Base-by-base conservation (phyloP, 192 early-diverging fungal genomes). In the Backusella liffmaniae region DNA sequence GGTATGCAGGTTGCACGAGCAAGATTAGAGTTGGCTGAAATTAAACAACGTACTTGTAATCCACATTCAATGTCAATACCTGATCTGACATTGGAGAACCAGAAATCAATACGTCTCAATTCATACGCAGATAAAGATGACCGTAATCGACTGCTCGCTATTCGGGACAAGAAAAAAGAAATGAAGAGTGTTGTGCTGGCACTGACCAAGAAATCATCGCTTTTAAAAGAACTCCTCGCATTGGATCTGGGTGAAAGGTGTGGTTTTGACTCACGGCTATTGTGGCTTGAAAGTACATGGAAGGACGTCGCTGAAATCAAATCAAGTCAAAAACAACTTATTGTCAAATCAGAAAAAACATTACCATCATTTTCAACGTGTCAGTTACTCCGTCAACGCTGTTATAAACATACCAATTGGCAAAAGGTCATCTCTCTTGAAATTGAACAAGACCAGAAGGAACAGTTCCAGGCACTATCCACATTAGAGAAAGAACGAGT, bases 321-420 rank as follows among this genome's bases (percentile, higher is more conserved):
- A 10, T 29, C 69, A 12, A 49, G 70, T 4, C 80, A 83, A 30
- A 71, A 74, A 3, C 72, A 71, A 21, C 13, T 51, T 21, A 37
- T 70, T 71, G 62, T 72, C 4, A 34, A 70, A 42, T 46, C 41
- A 30, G 51, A 59, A 72, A 21, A 26, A 66, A 66, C 21, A 29
- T 41, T 26, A 13, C 66, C 32, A 29, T 68, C 66, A 29, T 62
- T 62, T 8, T 73, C 72, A 21, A 72, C 85, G 0, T 90, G 88
- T 66, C 66, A 73, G 41, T 49, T 59, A 4, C 77, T 44, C 1
- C 79, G 59, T 36, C 65, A 80, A 18, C 73, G 81, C n/a, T 90
- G 88, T 69, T 78, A 81, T 46, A 78, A 79, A 30, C 88, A 90
- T 72, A 41, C 32, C 0, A 77, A 80, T 46, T 90, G 88, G 88